These are phyloP conservation scores for Aspergillus bertholletiae DNA, from an alignment of 495 filamentous ascomycete species.

Conservation along the genomic window DNA sequence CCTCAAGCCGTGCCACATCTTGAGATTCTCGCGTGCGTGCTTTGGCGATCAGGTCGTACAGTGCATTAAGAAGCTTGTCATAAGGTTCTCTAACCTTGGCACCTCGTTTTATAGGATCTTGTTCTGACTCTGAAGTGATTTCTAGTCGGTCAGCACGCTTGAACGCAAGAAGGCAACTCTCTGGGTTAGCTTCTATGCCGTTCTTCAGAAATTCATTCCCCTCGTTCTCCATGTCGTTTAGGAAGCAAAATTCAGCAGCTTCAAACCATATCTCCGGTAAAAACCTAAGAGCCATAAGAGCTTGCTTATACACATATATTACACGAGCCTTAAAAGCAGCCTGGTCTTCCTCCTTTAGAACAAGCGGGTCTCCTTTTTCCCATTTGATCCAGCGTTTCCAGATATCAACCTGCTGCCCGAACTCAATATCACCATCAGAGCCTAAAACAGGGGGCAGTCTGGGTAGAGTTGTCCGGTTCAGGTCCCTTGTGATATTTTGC, in stretches of 20 bases:
- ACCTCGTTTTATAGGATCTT: slow-evolving; percentile 65
- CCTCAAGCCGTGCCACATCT: slow-evolving; percentile 69
- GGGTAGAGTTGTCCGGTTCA: slow-evolving; percentile 75
- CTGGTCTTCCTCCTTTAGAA: slow-evolving; percentile 74
- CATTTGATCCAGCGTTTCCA: slow-evolving; percentile 93
- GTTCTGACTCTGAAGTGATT: slow-evolving; percentile 61
- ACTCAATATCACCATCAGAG: slow-evolving; percentile 84
- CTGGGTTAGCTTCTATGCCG: slow-evolving; percentile 85
- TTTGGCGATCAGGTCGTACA: slow-evolving; percentile 76
- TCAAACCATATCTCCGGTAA: slow-evolving; percentile 96
- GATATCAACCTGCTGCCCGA: slow-evolving; percentile 76
- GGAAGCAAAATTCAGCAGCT: slow-evolving; percentile 87
- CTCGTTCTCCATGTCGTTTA: slow-evolving; percentile 64
- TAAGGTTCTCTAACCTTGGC: slow-evolving; percentile 75
- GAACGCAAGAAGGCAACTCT: slow-evolving; percentile 85
- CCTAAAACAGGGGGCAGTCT: slow-evolving; percentile 77
- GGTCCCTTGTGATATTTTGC: slow-evolving; percentile 75
- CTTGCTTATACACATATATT: slow-evolving; percentile 88
- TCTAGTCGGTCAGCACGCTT: slow-evolving; percentile 87
- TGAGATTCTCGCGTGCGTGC: slow-evolving; percentile 68
- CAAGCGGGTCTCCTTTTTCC: slow-evolving; percentile 90
- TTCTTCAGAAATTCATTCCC: slow-evolving; percentile 76
- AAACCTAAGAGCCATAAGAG: slow-evolving; percentile 88
- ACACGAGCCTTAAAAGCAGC: slow-evolving; percentile 70
- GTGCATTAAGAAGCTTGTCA: slow-evolving; percentile 74